A percentile compares a stretch with the other conserved stretches of the same genome.
These are phyloP conservation scores for Debaryomyces tyrocola DNA, from an alignment of 805 yeast species.

Conservation along the genomic window DNA sequence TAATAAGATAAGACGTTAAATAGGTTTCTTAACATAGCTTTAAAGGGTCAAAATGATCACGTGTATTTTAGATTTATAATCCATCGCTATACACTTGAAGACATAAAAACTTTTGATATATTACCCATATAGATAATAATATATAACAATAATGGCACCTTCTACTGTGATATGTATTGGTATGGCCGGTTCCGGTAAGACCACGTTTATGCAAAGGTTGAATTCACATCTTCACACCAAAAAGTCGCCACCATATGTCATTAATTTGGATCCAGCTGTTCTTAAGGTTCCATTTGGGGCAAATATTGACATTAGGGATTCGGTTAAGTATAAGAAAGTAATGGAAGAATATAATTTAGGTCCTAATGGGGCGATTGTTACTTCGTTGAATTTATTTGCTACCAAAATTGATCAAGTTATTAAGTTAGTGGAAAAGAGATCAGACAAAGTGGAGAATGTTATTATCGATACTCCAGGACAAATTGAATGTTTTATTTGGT, in stretches of 20 bases:
- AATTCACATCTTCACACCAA: slow-evolving; percentile 82
- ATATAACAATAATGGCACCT: slow-evolving; percentile 23
- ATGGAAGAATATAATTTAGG: slow-evolving; percentile 95
- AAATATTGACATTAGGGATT: slow-evolving; percentile 93
- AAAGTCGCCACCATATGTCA: slow-evolving; percentile 80
- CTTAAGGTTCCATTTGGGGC: slow-evolving; percentile 90
- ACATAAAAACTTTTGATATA: slow-evolving; percentile 1
- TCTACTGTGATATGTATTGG: slow-evolving; percentile 49
- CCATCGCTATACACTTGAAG: not conserved
- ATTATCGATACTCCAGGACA: slow-evolving; percentile 98
- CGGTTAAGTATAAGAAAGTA: slow-evolving; percentile 91
- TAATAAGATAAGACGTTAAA: too few species aligned
- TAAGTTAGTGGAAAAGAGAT: slow-evolving; percentile 75
- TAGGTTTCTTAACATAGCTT: not conserved
- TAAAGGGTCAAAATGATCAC: not conserved
- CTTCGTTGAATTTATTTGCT: slow-evolving; percentile 85
- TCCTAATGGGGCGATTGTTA: slow-evolving; percentile 98
- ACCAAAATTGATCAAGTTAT: slow-evolving; percentile 97
- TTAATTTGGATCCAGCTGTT: slow-evolving; percentile 96
- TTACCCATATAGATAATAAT: not conserved
- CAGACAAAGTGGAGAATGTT: slow-evolving; percentile 58
- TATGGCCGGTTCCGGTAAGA: slow-evolving; percentile 79
- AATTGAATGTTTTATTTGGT: slow-evolving; percentile 97
- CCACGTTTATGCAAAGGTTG: slow-evolving; percentile 94
- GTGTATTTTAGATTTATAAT: not conserved